Evolutionary conservation across 805 yeast species (phyloP).

Genomic region (Yamadazyma scolyti): DNA sequence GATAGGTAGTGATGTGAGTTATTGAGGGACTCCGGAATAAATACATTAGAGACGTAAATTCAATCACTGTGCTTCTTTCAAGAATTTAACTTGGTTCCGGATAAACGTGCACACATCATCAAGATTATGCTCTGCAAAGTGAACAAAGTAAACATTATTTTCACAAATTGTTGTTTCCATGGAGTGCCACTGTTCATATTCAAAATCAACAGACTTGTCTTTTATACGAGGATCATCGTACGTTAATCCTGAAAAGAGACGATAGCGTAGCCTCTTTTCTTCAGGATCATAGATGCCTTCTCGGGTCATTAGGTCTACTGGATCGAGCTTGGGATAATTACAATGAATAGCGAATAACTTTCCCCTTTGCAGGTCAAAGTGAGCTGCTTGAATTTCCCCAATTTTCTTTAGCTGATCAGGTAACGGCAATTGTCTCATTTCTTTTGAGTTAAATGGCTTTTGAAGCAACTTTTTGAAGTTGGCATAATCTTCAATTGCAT

Average conservation of each 20-base stretch:
- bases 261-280: conserved; percentile 20
- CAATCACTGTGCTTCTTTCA: too few relatives aligned
- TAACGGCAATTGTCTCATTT: conserved; percentile 12
- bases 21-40: too few relatives aligned
- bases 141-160: conserved; percentile 18
- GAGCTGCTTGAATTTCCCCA: conserved; percentile 14
- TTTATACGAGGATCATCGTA: conserved; percentile 14
- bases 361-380: conserved; percentile 16
- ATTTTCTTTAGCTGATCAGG: conserved; percentile 22
- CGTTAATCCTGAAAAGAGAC: conserved; percentile 22
- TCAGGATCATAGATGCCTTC: conserved; percentile 23
- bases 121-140: conserved; percentile 18
- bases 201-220: conserved; percentile 22
- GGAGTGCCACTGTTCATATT: conserved; percentile 26
- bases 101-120: conserved; percentile 23
- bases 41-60: too few relatives aligned
- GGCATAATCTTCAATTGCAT: conserved; percentile 21
- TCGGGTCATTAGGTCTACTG: conserved; percentile 18
- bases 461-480: conserved; percentile 9
- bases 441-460: conserved; percentile 5
- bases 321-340: conserved; percentile 35
- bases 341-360: conserved; percentile 31
- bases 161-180: conserved; percentile 25
- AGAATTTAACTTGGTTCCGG: conserved; percentile 24
- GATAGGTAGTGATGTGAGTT: too few relatives aligned